Evolutionary conservation across 371 early-diverging fungal species (phyloP).

Genomic region (Mucor lusitanicus): DNA sequence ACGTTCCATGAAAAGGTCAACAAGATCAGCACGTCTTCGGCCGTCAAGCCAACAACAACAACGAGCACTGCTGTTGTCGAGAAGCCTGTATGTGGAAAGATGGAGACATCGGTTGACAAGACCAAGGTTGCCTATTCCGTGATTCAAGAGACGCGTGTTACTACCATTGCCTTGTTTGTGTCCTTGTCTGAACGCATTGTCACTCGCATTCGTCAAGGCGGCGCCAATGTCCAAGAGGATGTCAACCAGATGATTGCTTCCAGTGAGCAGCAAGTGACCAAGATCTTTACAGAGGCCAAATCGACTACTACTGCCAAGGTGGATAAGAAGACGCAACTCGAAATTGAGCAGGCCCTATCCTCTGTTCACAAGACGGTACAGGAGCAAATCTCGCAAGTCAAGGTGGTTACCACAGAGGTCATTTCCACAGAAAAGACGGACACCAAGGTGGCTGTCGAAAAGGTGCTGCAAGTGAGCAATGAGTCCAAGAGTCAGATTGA

Average conservation of each 20-base stretch:
- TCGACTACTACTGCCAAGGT: constrained; percentile 11
- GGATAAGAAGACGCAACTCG: constrained; percentile 25
- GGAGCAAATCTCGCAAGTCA: constrained; percentile 27
- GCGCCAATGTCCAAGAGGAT: constrained; percentile 22
- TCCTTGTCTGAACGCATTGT: constrained; percentile 22
- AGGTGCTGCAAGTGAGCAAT: constrained; percentile 18
- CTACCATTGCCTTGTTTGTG: constrained; percentile 17
- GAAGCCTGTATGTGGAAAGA: constrained; percentile 19
- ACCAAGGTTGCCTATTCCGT: constrained; percentile 29
- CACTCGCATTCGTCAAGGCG: constrained; percentile 23
- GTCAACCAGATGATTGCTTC: constrained; percentile 14
- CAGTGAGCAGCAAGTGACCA: constrained; percentile 13
- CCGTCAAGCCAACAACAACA: neutral
- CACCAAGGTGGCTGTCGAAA: constrained; percentile 17
- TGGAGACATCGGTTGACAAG: constrained; percentile 22
- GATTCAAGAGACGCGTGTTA: constrained; percentile 26
- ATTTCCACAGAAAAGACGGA: constrained; percentile 6
- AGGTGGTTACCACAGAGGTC: constrained; percentile 18
- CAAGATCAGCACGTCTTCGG: neutral
- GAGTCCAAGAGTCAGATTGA: constrained; percentile 22
- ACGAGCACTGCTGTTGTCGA: neutral
- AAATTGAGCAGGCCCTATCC: constrained; percentile 22
- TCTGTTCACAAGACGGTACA: constrained; percentile 27
- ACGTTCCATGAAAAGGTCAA: constrained; percentile 21
- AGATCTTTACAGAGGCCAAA: constrained; percentile 22